A percentile compares a stretch with the other conserved stretches of the same genome.
phyloP scores from a whole-genome alignment of 2,329 filamentous ascomycete species.

The Ophiosphaerella narmari region DNA sequence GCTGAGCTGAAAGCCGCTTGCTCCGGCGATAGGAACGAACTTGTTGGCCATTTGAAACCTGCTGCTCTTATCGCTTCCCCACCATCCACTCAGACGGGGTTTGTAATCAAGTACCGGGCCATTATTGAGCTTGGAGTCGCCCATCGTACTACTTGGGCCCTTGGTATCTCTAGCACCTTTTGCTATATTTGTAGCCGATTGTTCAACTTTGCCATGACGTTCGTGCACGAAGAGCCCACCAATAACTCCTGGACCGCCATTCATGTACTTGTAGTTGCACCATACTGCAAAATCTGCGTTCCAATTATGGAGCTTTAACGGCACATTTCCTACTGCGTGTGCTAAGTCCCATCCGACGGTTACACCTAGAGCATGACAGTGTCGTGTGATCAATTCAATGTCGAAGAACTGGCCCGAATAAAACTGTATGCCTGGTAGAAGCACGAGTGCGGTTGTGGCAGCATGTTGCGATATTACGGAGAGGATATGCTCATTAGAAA shows the following conservation, averaged over 20 bases:
- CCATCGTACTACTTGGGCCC: conserved; percentile 24
- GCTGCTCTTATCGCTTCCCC: conserved; percentile 76
- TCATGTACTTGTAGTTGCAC: conserved; percentile 96
- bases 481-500: conserved; percentile 74
- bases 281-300: conserved; percentile 88
- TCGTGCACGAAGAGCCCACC: conserved; percentile 82
- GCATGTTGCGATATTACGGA: conserved; percentile 75
- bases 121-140: conserved; percentile 4
- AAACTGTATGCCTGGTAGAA: conserved; percentile 88
- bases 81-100: conserved; percentile 80
- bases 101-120: conserved; percentile 55
- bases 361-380: conserved; percentile 74
- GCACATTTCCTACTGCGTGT: conserved; percentile 83
- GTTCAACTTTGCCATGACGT: conserved; percentile 65
- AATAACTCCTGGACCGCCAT: conserved; percentile 81
- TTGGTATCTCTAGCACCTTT: too few species aligned
- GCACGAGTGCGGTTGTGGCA: conserved; percentile 71
- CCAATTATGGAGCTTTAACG: conserved; percentile 81
- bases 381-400: conserved; percentile 75
- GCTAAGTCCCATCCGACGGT: conserved; percentile 86
- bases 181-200: conserved; percentile 1
- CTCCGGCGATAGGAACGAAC: conserved; percentile 78
- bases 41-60: conserved; percentile 83
- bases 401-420: conserved; percentile 91
- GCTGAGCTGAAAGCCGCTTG: conserved; percentile 80